Evolutionary conservation across 768 basidiomycete species (phyloP).

Genomic region (Tulasnella sp.): DNA sequence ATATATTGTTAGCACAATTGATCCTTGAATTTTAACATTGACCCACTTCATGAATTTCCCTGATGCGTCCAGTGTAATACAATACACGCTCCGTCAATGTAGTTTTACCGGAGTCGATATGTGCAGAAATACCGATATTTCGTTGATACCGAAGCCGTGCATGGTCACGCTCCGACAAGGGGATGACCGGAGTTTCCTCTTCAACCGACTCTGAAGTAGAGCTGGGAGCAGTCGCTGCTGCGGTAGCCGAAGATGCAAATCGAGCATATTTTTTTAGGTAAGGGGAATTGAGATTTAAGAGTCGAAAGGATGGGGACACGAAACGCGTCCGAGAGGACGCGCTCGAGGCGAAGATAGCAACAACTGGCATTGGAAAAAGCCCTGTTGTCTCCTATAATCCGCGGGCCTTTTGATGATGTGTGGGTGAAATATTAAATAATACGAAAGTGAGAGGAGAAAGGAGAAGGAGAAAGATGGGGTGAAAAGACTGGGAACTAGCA

Average conservation of each 20-base stretch:
- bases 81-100: constrained; percentile 92
- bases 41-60: constrained; percentile 90
- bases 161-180: constrained; percentile 45
- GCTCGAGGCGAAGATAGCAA: no score
- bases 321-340: no score
- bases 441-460: no score
- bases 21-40: background rate
- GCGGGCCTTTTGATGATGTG: no score
- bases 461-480: no score
- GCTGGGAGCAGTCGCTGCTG: constrained; percentile 11
- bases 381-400: no score
- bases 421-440: no score
- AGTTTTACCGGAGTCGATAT: constrained; percentile 96
- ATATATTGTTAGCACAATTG: background rate
- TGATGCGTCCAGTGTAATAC: constrained; percentile 91
- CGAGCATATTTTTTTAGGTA: no score
- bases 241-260: background rate
- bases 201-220: background rate
- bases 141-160: constrained; percentile 59
- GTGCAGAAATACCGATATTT: constrained; percentile 93
- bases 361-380: no score
- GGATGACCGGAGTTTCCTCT: constrained; percentile 26
- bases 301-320: no score
- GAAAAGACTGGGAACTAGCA: no score
- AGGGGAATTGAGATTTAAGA: no score